Evolutionary conservation across 2,329 filamentous ascomycete genomes (phyloP), one percentile per base, ranked within the genome.

Genomic region (Penicillium sp.): DNA sequence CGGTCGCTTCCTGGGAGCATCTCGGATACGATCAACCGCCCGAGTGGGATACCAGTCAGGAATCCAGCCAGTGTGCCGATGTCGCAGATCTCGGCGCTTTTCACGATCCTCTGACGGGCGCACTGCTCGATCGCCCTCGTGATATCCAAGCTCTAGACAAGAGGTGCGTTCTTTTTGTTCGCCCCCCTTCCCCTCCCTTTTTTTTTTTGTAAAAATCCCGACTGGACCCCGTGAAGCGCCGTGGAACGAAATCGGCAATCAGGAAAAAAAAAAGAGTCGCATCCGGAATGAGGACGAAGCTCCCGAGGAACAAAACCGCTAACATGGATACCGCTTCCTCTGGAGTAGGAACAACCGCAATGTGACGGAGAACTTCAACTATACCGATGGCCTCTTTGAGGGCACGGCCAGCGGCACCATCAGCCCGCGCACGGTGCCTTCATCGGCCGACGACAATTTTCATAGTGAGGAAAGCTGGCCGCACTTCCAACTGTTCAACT

Each of bases 11-110:
- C 38, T 70, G 66, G 66, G 65, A 69, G 46, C 64, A 64, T 33
- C 39, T 61, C n/a, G 54, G 51, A 29, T 67, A 66, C 54, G 66
- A 70, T 9, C 65, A 66, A 50, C 59, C 62, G 18, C 58, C 64
- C 36, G 67, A 70, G 56, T 65, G 67, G 64, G 66, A 70, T 47
- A 66, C 63, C 26, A 68, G 66, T 43, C 67, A 68, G 50, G 67
- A 69, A 45, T 68, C 67, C 5, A 69, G 63, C 45, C 64, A 68
- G 50, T 64, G 58, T 46, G 62, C 60, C 27, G 66, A 69, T 47
- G 55, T 66, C 37, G 61, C 62, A 12, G 66, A 69, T 35, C 46
- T 69, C 46, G 63, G 61, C 39, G 51, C 60, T 35, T 59, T 63
- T 12, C 59, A 62, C 44, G 65, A 60, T 27, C 57, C 64, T 28